Base-by-base conservation (phyloP, 495 filamentous ascomycete species). In the Penicillium robsamsonii region DNA sequence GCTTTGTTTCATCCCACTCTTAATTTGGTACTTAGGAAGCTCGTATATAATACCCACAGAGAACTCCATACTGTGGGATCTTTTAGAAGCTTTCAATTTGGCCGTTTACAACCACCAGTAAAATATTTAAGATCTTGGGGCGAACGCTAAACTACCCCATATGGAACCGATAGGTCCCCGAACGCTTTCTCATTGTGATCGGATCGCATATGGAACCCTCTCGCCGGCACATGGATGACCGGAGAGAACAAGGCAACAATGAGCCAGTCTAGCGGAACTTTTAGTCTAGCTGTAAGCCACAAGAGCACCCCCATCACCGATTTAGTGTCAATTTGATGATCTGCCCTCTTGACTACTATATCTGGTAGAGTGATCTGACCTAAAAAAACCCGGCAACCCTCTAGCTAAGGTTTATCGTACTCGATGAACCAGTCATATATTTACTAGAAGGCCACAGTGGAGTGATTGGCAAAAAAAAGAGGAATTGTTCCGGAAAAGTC, bases 401-500 rank as follows among this genome's bases (percentile, higher is more conserved):
- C 46, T 42, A 43, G 51, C 48, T 33, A 27, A 38, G 46, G 47
- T 20, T 50, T 30, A 58, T 58, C 55, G 42, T 18, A n/a, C 50
- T 15, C 54, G 50, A 60, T 57, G 40, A 50, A 40, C 62, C 62
- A 61, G 42, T 64, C 47, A 54, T 7, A 46, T 31, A 13, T 30
- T n/a, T n/a, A 29, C 13, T 15, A 38, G 49, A 40, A 37, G 33
- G 50, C 17, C 37, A 11, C 17, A 29, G 44, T 57, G 54, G 53
- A 20, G 53, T 33, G 31, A 53, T 53, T 47, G 31, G 31, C 17
- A 25, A 43, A 40, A 59, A 40, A 59, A 44, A 44, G 42, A 29
- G 50, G 46, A 22, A 15, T 20, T 25, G 20, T 33, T 47, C 49
- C 53, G 53, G 57, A 58, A 42, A 46, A 31, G 8, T n/a, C n/a